A percentile compares a stretch with the other conserved stretches of the same genome.
Evolutionary conservation across 352 stramenopile genomes (phyloP).

Genomic region (Lagenidium sp.): DNA sequence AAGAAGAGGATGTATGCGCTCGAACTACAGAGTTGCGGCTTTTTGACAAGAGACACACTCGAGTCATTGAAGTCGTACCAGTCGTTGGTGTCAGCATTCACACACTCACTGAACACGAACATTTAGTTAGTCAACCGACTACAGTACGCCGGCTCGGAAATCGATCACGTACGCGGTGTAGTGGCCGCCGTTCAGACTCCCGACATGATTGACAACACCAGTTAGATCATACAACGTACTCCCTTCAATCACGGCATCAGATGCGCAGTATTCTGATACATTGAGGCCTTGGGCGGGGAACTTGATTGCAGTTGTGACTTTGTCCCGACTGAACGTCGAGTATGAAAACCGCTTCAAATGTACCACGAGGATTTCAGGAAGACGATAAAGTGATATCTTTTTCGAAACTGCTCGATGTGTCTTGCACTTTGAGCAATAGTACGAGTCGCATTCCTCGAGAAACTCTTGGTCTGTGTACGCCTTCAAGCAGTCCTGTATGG

Average conservation of each 20-base stretch:
- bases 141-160: not conserved
- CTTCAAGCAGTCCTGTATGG: constrained; percentile 59
- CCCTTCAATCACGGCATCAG: constrained; percentile 54
- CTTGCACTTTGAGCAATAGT: constrained; percentile 71
- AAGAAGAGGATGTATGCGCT: constrained; percentile 82
- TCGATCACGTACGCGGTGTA: constrained; percentile 62
- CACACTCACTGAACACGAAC: constrained; percentile 35
- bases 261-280: constrained; percentile 54
- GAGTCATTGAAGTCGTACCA: constrained; percentile 81
- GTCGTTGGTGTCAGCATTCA: constrained; percentile 54
- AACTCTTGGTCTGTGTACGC: constrained; percentile 66
- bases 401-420: constrained; percentile 57
- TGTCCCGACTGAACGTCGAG: constrained; percentile 68
- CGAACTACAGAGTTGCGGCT: constrained; percentile 45
- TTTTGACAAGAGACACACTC: constrained; percentile 55
- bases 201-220: constrained; percentile 72
- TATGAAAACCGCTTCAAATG: constrained; percentile 88
- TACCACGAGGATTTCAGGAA: constrained; percentile 78
- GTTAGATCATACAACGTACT: constrained; percentile 71
- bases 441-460: constrained; percentile 51
- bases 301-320: constrained; percentile 56
- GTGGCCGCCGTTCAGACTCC: constrained; percentile 66
- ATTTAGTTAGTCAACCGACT: not conserved
- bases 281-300: constrained; percentile 56
- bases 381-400: constrained; percentile 67